Base-by-base conservation (phyloP, 768 basidiomycete species). In the Boletellus emodensis region DNA sequence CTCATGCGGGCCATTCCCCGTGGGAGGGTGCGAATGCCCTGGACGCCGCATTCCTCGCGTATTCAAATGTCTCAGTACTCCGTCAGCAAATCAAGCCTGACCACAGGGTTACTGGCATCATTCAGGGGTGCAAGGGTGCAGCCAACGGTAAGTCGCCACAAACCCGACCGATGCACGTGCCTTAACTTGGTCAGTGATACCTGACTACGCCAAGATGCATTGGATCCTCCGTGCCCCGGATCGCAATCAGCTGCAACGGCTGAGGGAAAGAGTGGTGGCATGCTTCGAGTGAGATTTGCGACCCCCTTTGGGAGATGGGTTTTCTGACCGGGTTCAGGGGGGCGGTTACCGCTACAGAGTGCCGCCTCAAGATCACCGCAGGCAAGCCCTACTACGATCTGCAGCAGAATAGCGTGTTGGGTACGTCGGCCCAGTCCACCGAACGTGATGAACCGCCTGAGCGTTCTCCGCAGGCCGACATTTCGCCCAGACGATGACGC, bases 1-100 rank as follows among this genome's bases (percentile, higher is more conserved):
- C 88, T 6, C 89, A 90, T 58, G 89, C 89, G 14, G 84, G 83
- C n/a, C 78, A 76, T 32, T 80, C 86, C 11, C 90, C 90, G 4
- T 93, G 91, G 83, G 88, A 94, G 66, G 91, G 86, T 20, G 79
- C 78, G 37, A 94, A 94, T 61, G 90, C 91, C 12, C 77, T 91
- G 39, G 93, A 94, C 61, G 93, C 93, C 0, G 91, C 91, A 1
- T 87, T 93, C 63, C 70, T 90, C 9, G 87, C 90, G 0, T 94
- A 94, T 65, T 82, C 84, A 8, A 76, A 80, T 41, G 76, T 95
- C 37, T 85, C 90, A 3, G 82, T 83, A 20, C 75, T 95, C 41
- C 80, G 93, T 12, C 93, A 95, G 66, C 93, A 95, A 70, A 82
- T 92, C 52, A 83, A 84, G 64, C 92, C 93, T 0, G 80, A 84